A percentile compares a stretch with the other conserved stretches of the same genome.
phyloP scores from a whole-genome alignment of 1,284 basidiomycete genomes.

The Apiotrichum porosum region DNA sequence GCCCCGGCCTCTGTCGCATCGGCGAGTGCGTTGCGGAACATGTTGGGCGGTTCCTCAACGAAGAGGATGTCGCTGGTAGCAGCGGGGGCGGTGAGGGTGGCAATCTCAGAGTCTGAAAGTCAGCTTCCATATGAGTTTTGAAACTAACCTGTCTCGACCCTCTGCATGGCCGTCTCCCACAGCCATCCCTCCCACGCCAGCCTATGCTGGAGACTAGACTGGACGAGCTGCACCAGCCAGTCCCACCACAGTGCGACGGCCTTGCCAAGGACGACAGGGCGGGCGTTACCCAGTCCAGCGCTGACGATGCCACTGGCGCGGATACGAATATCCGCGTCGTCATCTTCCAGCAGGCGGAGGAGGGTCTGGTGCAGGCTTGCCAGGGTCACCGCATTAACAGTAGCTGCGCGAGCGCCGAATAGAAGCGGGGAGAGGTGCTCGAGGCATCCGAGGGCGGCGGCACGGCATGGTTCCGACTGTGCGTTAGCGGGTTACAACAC shows the following conservation, averaged over 20 bases:
- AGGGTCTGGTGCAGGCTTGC: conserved; percentile 17
- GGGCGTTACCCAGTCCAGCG: conserved; percentile 12
- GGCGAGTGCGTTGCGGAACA: conserved; percentile 37
- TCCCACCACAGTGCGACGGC: conserved; percentile 35
- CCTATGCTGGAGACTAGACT: too few species aligned
- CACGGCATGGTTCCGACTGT: conserved; percentile 34
- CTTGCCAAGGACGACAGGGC: conserved; percentile 20
- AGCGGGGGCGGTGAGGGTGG: background rate
- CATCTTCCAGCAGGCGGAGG: conserved; percentile 37
- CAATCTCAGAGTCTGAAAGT: background rate
- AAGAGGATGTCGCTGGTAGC: conserved; percentile 32
- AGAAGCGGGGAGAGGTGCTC: conserved; percentile 15
- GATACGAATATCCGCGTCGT: conserved; percentile 39
- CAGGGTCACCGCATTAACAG: background rate
- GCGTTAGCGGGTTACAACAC: background rate
- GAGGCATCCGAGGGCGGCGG: conserved; percentile 22
- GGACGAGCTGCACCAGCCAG: conserved; percentile 24
- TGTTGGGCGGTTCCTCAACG: conserved; percentile 43
- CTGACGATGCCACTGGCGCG: conserved; percentile 26
- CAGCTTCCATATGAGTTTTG: background rate
- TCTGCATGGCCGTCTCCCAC: conserved; percentile 10
- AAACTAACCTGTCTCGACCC: conserved; percentile 21
- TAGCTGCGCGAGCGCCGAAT: conserved; percentile 1
- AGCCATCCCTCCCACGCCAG: conserved; percentile 31
- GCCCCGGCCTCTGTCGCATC: conserved; percentile 23